These are phyloP conservation scores for Calocera cornea DNA, from an alignment of 768 basidiomycete species.

Conservation along the genomic window DNA sequence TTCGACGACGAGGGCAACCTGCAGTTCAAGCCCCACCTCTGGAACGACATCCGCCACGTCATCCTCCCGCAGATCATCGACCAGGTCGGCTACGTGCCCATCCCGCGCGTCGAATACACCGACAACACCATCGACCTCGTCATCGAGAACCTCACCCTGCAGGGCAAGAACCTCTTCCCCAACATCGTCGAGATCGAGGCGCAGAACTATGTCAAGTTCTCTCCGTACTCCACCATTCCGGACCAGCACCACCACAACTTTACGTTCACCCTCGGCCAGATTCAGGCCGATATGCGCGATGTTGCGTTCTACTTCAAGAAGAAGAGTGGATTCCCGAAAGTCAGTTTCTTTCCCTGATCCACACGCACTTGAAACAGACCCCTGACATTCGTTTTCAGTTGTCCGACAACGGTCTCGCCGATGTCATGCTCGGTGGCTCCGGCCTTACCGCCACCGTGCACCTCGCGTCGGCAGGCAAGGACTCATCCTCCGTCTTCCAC, in stretches of 20 bases:
- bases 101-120: slow-evolving; percentile 88
- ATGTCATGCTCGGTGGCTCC: slow-evolving; percentile 69
- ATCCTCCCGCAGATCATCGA: slow-evolving; percentile 69
- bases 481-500: slow-evolving; percentile 56
- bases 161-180: slow-evolving; percentile 81
- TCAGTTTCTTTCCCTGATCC: neutral
- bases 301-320: slow-evolving; percentile 83
- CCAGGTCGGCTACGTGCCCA: slow-evolving; percentile 49
- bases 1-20: slow-evolving; percentile 70
- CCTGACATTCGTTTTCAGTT: too few relatives aligned
- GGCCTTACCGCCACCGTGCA: slow-evolving; percentile 60
- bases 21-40: slow-evolving; percentile 76
- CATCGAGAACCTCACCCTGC: slow-evolving; percentile 82
- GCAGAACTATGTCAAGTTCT: slow-evolving; percentile 73
- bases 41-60: slow-evolving; percentile 75
- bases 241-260: slow-evolving; percentile 62
- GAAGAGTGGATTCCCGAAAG: slow-evolving; percentile 57
- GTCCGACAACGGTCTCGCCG: slow-evolving; percentile 68
- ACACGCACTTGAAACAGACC: slow-evolving; percentile 17
- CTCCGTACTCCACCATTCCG: slow-evolving; percentile 47
- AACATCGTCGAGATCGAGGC: slow-evolving; percentile 42
- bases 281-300: slow-evolving; percentile 88
- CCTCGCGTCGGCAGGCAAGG: slow-evolving; percentile 44
- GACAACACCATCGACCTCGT: slow-evolving; percentile 78
- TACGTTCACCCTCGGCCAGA: slow-evolving; percentile 62